These are phyloP conservation scores for Trypanosoma lewisi DNA, from an alignment of 208 protist genomes.

Conservation along the genomic window DNA sequence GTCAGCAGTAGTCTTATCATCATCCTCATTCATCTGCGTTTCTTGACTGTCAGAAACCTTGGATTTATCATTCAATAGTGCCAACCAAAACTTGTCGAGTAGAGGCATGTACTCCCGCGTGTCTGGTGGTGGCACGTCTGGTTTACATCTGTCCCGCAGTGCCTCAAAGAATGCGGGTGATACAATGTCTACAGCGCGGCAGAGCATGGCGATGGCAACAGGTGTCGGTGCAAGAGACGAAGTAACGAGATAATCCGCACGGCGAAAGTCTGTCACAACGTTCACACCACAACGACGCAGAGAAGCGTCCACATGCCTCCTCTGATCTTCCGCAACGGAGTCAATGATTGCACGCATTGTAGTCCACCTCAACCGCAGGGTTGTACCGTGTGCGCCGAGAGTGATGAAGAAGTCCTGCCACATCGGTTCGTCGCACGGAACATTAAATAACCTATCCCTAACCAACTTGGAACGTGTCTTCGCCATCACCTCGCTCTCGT, in stretches of 20 bases:
- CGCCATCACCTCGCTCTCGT: not conserved
- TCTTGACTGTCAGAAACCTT: too few species aligned
- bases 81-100: conserved; percentile 13
- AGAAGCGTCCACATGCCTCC: conserved; percentile 42
- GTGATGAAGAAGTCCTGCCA: conserved; percentile 46
- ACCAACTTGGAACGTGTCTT: not conserved
- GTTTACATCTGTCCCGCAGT: conserved; percentile 31
- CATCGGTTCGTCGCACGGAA: conserved; percentile 31
- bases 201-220: conserved; percentile 58
- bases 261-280: conserved; percentile 18
- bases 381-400: conserved; percentile 53
- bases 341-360: conserved; percentile 50
- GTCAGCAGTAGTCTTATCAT: too few species aligned
- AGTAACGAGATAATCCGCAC: conserved; percentile 31
- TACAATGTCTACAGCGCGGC: conserved; percentile 54
- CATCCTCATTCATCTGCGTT: too few species aligned
- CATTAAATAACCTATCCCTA: conserved; percentile 23
- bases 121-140: conserved; percentile 27
- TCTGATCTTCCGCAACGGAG: conserved; percentile 23
- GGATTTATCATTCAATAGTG: not conserved
- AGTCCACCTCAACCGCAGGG: conserved; percentile 53
- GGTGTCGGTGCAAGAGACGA: conserved; percentile 47
- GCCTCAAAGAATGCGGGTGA: conserved; percentile 54
- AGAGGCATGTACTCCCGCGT: not conserved
- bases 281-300: conserved; percentile 53